Evolutionary conservation across 176 grass and related monocot species (phyloP), one percentile per base, ranked within the genome.

Genomic region (Triticum monococcum): DNA sequence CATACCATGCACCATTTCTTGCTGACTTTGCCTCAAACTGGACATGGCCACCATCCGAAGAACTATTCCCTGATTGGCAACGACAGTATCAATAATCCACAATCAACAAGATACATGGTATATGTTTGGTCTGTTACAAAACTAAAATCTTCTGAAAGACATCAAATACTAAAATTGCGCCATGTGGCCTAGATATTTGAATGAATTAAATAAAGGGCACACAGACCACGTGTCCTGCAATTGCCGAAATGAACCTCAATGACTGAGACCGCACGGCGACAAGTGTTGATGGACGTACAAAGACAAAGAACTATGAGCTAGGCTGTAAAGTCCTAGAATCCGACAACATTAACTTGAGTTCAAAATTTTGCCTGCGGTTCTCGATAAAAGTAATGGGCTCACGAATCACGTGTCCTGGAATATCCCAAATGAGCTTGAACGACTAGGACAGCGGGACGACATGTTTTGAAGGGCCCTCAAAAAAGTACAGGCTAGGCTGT

Each of bases 11-110:
- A 0, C 93, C 93, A 86, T 95, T 91, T 72, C 81, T 87, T 83
- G 93, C 93, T 22, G 93, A 95, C 67, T 95, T 95, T 41, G 93
- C 93, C 87, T 95, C 93, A 87, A 93, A 95, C 60, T 93, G 91
- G 3, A 95, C 78, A 24, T 75, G 81, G 32, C 65, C 48, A 83
- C 79, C 82, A 67, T 93, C 91, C 35, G 72, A 25, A 66, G 84
- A 45, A 87, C 7, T 86, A 68, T 90, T 89, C 13, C 89, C 90
- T 92, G 67, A 60, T 85, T 91, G 60, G 22, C 7, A 84, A 81
- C 23, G 56, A 48, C 28, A 10, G 4, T 23, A 8, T 54, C 13
- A 57, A 69, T n/a, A 75, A 70, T 75, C 36, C 4, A 66, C 1
- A 50, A 32, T 9, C 14, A 35, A 50, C 25, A 68, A 67, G 57